These are phyloP conservation scores for Didymella arachidicola DNA, from an alignment of 2,329 filamentous ascomycete species.

Conservation along the genomic window DNA sequence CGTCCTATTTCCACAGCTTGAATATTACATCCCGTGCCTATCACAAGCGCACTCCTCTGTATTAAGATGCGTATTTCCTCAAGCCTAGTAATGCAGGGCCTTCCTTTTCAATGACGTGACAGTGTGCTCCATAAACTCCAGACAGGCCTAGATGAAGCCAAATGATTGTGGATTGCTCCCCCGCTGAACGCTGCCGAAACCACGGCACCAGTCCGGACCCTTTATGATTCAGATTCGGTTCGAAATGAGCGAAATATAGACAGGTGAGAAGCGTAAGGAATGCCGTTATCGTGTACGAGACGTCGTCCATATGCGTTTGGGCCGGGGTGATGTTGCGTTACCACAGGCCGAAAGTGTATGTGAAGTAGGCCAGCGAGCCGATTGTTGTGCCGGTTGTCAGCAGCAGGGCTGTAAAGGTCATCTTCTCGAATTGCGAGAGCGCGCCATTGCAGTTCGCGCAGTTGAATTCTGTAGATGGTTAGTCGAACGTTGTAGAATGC, in stretches of 20 bases:
- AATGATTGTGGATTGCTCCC: constrained; percentile 26
- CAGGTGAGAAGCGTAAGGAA: constrained; percentile 32
- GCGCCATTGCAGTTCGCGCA: constrained; percentile 66
- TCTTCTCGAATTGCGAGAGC: constrained; percentile 60
- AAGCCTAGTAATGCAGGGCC: constrained; percentile 8
- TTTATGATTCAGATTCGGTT: constrained; percentile 28
- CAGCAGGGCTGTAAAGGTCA: constrained; percentile 64
- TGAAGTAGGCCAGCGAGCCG: constrained; percentile 64
- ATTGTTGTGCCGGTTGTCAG: constrained; percentile 65
- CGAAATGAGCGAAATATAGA: constrained; percentile 33
- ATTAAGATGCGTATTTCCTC: constrained; percentile 24
- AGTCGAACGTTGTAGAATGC: constrained; percentile 25
- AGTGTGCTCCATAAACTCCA: constrained; percentile 25
- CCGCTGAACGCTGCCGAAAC: constrained; percentile 21
- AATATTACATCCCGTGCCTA: constrained; percentile 19
- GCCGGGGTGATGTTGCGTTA: constrained; percentile 23
- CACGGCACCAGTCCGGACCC: constrained; percentile 23
- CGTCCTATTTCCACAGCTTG: constrained; percentile 17
- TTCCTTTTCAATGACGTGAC: constrained; percentile 6
- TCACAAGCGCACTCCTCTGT: constrained; percentile 15
- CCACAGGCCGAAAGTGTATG: constrained; percentile 54
- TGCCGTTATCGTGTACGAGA: constrained; percentile 32
- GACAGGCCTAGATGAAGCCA: constrained; percentile 15
- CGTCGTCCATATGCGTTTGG: constrained; percentile 15
- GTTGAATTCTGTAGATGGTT: constrained; percentile 54